Conservation (phyloP, 2,329 filamentous ascomycete genomes). For the Neonectria coccinea region DNA sequence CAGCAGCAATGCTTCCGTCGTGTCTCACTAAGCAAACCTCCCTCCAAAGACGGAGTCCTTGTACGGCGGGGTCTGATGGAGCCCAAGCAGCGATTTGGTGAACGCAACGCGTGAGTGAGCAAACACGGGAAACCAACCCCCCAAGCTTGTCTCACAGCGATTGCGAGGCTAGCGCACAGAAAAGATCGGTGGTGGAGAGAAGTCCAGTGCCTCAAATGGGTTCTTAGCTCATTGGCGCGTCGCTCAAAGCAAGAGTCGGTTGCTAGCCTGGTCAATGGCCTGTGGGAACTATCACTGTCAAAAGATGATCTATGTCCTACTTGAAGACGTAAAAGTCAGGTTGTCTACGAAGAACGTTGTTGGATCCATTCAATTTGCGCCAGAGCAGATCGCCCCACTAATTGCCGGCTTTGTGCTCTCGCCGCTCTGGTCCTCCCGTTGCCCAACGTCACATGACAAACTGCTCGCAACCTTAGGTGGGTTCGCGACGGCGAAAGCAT, state of each 20-base stretch:
- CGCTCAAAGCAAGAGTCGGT: not conserved
- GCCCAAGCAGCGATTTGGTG: not conserved
- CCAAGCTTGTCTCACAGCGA: not conserved
- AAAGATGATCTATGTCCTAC: conserved; percentile 8
- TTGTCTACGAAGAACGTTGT: not conserved
- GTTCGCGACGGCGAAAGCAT: not conserved
- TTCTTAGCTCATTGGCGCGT: not conserved
- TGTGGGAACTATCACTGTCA: not conserved
- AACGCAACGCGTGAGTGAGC: not conserved
- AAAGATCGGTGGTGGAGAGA: not conserved
- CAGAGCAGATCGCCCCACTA: not conserved
- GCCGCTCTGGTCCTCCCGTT: too few relatives aligned
- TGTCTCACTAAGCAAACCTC: not conserved
- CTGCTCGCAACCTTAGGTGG: not conserved
- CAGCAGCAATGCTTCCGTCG: not conserved
- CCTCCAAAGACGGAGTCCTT: not conserved
- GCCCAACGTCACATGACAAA: not conserved
- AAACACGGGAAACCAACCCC: not conserved
- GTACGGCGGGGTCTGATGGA: not conserved
- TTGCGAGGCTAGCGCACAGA: not conserved
- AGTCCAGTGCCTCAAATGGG: not conserved
- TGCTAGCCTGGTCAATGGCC: not conserved
- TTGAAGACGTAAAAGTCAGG: conserved; percentile 7
- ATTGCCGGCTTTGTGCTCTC: not conserved
- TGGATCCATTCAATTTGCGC: not conserved